Conservation (phyloP, 441 rosid genomes). For the Pelargonium citronellum region DNA sequence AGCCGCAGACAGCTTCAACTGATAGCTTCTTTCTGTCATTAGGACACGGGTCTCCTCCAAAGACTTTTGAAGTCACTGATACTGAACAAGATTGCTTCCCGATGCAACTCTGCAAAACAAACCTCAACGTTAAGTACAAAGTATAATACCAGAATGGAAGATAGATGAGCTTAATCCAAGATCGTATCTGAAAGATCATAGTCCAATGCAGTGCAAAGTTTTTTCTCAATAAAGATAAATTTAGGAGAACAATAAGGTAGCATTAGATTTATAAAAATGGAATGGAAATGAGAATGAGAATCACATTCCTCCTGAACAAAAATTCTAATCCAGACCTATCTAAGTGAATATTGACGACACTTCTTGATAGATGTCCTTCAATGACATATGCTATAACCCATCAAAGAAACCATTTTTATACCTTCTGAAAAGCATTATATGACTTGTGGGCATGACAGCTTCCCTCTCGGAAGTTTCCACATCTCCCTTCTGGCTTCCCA, state of each 20-base stretch:
- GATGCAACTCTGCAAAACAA: conserved; percentile 34
- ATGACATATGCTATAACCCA: too few species aligned
- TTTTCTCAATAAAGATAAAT: not conserved
- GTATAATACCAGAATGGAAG: not conserved
- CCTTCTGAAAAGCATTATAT: conserved; percentile 69
- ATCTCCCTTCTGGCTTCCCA: conserved; percentile 90
- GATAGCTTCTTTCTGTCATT: conserved; percentile 34
- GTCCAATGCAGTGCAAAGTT: not conserved
- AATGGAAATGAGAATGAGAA: too few species aligned
- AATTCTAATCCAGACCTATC: too few species aligned
- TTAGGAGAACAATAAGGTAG: not conserved
- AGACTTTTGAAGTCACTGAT: conserved; percentile 28
- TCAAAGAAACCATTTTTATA: conserved; percentile 19
- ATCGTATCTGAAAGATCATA: not conserved
- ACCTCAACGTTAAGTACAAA: not conserved
- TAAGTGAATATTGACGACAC: too few species aligned
- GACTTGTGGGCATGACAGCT: conserved; percentile 80
- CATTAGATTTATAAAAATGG: not conserved
- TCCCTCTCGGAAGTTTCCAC: conserved; percentile 92
- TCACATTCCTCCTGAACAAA: too few species aligned
- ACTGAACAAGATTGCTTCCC: conserved; percentile 37
- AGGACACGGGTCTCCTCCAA: conserved; percentile 48
- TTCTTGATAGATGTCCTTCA: too few species aligned
- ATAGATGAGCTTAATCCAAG: not conserved
- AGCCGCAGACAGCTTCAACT: conserved; percentile 36